Evolutionary conservation across 768 basidiomycete species (phyloP).

Genomic region (Daedalea quercina): DNA sequence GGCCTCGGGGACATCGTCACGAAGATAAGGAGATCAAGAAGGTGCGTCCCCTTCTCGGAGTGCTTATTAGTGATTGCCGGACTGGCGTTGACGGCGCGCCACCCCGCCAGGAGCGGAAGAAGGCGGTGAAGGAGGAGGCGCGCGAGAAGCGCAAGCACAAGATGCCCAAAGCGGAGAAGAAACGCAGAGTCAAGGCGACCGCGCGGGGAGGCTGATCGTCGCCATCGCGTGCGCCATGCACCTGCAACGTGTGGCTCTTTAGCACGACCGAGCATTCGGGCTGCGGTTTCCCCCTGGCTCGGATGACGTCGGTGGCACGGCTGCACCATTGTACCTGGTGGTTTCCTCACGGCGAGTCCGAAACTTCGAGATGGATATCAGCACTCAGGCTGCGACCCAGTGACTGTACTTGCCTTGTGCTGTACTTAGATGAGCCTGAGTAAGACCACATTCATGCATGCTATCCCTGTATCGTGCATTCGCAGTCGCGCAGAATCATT

Average conservation of each 20-base stretch:
- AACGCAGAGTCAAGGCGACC: constrained; percentile 62
- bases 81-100: no score
- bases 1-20: constrained; percentile 80
- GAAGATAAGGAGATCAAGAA: constrained; percentile 91
- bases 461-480: no score
- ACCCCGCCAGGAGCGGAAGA: constrained; percentile 75
- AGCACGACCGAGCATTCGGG: not conserved
- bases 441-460: no score
- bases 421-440: no score
- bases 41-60: constrained; percentile 33
- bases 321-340: not conserved
- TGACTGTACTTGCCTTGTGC: no score
- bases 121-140: constrained; percentile 78
- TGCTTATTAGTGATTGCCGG: not conserved
- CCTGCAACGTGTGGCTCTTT: not conserved
- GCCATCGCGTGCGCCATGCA: not conserved
- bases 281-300: not conserved
- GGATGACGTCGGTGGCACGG: not conserved
- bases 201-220: constrained; percentile 20
- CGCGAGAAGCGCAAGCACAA: constrained; percentile 86
- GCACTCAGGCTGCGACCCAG: no score
- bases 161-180: constrained; percentile 95
- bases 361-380: no score
- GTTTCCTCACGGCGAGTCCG: no score
- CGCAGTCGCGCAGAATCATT: no score